phyloP scores from a whole-genome alignment of 345 rosid genomes.

The Linum tenue region DNA sequence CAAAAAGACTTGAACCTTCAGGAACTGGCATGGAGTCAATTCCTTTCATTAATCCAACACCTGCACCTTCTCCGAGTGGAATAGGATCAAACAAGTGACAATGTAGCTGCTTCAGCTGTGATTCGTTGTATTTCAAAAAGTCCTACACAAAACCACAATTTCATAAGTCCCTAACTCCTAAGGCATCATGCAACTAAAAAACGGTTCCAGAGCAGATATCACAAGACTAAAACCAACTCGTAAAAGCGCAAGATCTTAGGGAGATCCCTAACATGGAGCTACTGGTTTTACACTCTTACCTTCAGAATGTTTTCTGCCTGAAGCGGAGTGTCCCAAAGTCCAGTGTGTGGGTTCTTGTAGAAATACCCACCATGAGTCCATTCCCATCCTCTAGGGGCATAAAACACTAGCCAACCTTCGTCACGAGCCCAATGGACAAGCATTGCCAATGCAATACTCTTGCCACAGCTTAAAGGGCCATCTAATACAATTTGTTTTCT shows the following conservation, averaged over 20 bases:
- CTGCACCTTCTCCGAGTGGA: conserved; percentile 86
- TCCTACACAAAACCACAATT: conserved; percentile 35
- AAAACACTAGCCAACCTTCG: conserved; percentile 91
- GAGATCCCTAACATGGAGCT: neutral
- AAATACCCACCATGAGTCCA: conserved; percentile 93
- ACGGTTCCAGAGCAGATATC: neutral
- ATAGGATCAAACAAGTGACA: conserved; percentile 75
- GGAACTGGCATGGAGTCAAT: conserved; percentile 50
- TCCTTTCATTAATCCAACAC: conserved; percentile 83
- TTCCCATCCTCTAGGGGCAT: conserved; percentile 74
- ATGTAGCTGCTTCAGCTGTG: conserved; percentile 45
- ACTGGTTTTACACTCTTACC: conserved; percentile 33
- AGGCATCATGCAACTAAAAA: neutral
- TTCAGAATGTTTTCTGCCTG: conserved; percentile 80
- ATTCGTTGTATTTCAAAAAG: conserved; percentile 58
- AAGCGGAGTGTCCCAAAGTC: conserved; percentile 89
- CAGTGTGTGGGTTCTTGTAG: conserved; percentile 68
- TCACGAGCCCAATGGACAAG: conserved; percentile 98
- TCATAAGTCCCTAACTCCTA: conserved; percentile 1
- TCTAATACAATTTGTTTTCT: conserved; percentile 85
- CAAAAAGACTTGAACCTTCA: conserved; percentile 63
- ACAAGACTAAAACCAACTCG: neutral
- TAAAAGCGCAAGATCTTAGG: neutral
- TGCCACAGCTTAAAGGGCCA: conserved; percentile 87
- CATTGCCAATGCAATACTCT: conserved; percentile 88